These are phyloP conservation scores for Lichina pygmaea DNA, from an alignment of 495 filamentous ascomycete genomes.

Conservation along the genomic window DNA sequence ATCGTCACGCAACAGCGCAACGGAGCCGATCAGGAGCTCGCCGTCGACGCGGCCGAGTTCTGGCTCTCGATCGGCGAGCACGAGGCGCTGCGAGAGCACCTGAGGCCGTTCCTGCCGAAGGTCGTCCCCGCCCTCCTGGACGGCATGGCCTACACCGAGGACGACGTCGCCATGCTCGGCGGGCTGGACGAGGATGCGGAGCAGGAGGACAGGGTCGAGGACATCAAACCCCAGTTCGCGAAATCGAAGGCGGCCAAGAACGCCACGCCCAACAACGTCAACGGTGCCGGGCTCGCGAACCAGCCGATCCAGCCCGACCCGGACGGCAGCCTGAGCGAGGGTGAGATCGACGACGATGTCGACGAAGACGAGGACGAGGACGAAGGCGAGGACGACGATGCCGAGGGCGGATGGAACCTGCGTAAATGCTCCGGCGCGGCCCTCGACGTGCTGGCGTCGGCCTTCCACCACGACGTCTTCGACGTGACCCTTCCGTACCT, in stretches of 20 bases:
- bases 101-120: constrained; percentile 54
- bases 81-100: constrained; percentile 36
- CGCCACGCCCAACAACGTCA: constrained; percentile 22
- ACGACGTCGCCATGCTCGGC: constrained; percentile 65
- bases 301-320: background rate
- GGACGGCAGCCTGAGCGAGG: background rate
- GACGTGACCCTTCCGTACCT: constrained; percentile 77
- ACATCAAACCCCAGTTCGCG: constrained; percentile 83
- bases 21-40: constrained; percentile 63
- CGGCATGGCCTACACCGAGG: constrained; percentile 90
- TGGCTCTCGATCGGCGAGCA: constrained; percentile 90
- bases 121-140: constrained; percentile 78
- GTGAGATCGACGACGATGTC: constrained; percentile 44
- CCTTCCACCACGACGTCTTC: constrained; percentile 74
- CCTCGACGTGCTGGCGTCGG: constrained; percentile 74
- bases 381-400: constrained; percentile 44
- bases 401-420: constrained; percentile 86
- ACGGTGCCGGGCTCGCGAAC: constrained; percentile 15
- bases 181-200: constrained; percentile 76
- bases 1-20: constrained; percentile 73
- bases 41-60: constrained; percentile 88
- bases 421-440: constrained; percentile 95
- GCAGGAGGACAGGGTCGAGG: constrained; percentile 64
- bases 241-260: constrained; percentile 31
- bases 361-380: constrained; percentile 71